These are phyloP conservation scores for Diophrys appendiculata DNA, from an alignment of 73 alveolate species.

Conservation along the genomic window DNA sequence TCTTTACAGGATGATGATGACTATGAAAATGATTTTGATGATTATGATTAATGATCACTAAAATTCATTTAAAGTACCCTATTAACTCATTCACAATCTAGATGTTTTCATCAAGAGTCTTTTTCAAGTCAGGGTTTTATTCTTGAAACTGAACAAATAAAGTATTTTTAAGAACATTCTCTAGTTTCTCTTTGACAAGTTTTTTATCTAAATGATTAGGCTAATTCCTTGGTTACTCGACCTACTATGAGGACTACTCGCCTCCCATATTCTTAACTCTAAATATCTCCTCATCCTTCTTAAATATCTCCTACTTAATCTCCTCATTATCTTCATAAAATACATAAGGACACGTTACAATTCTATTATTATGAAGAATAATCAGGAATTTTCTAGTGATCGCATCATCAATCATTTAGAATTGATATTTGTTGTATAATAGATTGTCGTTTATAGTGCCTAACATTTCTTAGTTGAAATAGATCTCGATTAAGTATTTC, in stretches of 20 bases:
- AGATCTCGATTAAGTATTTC: neutral
- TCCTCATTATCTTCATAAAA: neutral
- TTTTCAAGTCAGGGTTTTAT: neutral
- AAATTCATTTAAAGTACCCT: neutral
- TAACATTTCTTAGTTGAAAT: neutral
- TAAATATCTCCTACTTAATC: neutral
- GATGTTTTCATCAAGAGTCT: neutral
- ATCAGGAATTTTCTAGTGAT: neutral
- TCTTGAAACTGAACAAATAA: neutral
- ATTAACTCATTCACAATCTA: neutral
- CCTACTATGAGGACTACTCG: neutral
- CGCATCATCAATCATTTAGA: neutral
- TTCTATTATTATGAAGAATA: neutral
- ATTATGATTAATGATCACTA: too few relatives aligned
- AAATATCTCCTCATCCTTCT: neutral
- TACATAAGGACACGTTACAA: neutral
- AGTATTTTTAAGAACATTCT: neutral
- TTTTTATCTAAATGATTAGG: too few relatives aligned
- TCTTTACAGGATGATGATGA: too few relatives aligned
- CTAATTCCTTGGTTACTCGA: too few relatives aligned
- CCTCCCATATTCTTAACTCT: neutral
- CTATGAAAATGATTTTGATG: too few relatives aligned
- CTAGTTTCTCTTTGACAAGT: neutral
- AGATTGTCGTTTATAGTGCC: neutral
- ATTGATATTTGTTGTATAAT: neutral